Evolutionary conservation across 129 eudicot species (phyloP), one percentile per base, ranked within the genome.

Genomic region (Daucus carota): DNA sequence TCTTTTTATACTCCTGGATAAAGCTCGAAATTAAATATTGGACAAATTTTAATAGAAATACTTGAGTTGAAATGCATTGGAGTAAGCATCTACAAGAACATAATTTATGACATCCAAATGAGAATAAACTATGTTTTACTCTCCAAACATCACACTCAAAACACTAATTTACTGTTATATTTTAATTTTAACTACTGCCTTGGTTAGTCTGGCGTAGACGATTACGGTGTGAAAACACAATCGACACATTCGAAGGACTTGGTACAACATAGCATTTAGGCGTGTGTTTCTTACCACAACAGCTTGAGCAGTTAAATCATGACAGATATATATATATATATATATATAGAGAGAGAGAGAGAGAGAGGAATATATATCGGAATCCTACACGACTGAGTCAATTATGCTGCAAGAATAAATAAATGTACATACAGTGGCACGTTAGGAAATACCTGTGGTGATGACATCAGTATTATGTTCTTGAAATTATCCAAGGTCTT

Each of bases 401-500:
- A 29, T 13, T 62, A 14, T 11, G 69, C 36, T 11, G 12, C 4
- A 36, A 38, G 36, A 76, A 40, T n/a, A 12, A 24, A 2, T 16
- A 59, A 22, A 57, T 40, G 59, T 28, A 16, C 60, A 38, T 15
- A 22, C 8, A 24, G 8, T 10, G 16, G 11, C 36, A 47, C 75
- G 59, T 15, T 32, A 32, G 77, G 24, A 70, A 73, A 75, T 89
- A 91, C 99, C 99, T 95, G 99, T 24, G 99, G 99, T 46, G 99
- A 95, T 48, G 99, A 91, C 52, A 95, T 75, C 72, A 95, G 86
- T 70, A 95, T 81, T 44, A 95, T 85, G 84, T 89, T 95, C 87
- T 76, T 95, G 85, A 95, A 95, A 85, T 80, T 44, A 47, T 95
- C 99, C 89, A 95, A 85, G 24, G 99, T 91, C 86, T 86, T 92